Evolutionary conservation across 768 basidiomycete species (phyloP).

Genomic region (Trametopsis cervina): DNA sequence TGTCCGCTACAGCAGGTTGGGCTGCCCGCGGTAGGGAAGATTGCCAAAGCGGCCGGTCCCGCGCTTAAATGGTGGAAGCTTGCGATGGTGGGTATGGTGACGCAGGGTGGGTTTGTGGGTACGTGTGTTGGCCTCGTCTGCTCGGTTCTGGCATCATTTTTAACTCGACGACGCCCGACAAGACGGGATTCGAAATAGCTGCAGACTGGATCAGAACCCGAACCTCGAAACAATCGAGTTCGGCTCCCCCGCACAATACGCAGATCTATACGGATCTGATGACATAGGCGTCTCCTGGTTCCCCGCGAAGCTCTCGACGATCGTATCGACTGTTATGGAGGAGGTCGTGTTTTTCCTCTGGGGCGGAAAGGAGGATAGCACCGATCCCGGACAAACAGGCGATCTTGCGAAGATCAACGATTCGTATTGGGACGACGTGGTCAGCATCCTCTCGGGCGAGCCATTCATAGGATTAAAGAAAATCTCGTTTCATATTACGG

Average conservation of each 20-base stretch:
- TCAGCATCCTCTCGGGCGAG: background rate
- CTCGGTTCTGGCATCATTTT: background rate
- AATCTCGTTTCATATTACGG: conserved; percentile 11
- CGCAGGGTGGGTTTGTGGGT: conserved; percentile 10
- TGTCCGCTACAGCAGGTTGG: conserved; percentile 11
- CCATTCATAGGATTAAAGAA: conserved; percentile 6
- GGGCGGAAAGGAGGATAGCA: background rate
- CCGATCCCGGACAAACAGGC: background rate
- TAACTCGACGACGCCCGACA: background rate
- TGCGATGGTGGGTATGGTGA: conserved; percentile 8
- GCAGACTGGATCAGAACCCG: conserved; percentile 1
- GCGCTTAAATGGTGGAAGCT: conserved; percentile 11
- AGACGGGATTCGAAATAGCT: background rate
- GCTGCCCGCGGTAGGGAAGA: background rate
- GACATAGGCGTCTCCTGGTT: conserved; percentile 12
- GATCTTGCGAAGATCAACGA: conserved; percentile 5
- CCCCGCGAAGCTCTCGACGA: conserved; percentile 8
- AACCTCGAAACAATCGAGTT: conserved; percentile 9
- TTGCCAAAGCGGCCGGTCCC: conserved; percentile 2
- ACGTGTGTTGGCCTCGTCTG: background rate
- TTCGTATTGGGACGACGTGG: conserved; percentile 5
- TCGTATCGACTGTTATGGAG: conserved; percentile 8
- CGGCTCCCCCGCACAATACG: conserved; percentile 12
- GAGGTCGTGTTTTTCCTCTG: conserved; percentile 11
- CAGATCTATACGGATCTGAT: conserved; percentile 10